phyloP scores from a whole-genome alignment of 495 filamentous ascomycete species.

The Penicilliopsis zonata region DNA sequence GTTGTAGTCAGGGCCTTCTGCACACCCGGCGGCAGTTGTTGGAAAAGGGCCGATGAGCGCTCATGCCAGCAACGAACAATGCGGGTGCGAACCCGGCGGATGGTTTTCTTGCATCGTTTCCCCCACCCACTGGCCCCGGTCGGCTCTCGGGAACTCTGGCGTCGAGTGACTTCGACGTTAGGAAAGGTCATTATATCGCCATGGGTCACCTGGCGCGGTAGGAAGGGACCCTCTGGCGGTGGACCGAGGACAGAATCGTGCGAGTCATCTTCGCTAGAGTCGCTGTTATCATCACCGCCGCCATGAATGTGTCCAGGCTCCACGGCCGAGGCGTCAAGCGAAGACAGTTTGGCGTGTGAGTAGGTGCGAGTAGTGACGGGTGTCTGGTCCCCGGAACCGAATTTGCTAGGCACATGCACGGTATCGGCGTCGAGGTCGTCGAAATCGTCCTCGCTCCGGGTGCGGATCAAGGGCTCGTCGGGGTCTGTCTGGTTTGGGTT shows the following conservation, averaged over 20 bases:
- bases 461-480: constrained; percentile 31
- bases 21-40: constrained; percentile 43
- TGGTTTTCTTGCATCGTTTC: constrained; percentile 13
- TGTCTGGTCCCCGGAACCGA: constrained; percentile 30
- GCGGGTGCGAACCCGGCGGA: constrained; percentile 8
- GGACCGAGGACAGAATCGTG: constrained; percentile 16
- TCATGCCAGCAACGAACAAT: constrained; percentile 11
- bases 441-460: constrained; percentile 15
- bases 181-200: constrained; percentile 33
- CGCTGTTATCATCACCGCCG: too few relatives aligned
- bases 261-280: constrained; percentile 16
- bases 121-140: constrained; percentile 10
- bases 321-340: constrained; percentile 7
- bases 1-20: constrained; percentile 39
- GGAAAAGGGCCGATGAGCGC: constrained; percentile 17
- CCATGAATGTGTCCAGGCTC: too few relatives aligned
- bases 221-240: constrained; percentile 26
- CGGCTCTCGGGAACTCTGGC: constrained; percentile 4
- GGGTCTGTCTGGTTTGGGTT: constrained; percentile 36
- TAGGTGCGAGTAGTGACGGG: constrained; percentile 24
- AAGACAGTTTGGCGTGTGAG: constrained; percentile 23
- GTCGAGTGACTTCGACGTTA: constrained; percentile 22
- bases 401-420: constrained; percentile 11
- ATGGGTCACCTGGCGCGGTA: constrained; percentile 25
- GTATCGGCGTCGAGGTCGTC: constrained; percentile 11